These are phyloP conservation scores for Nicotiana undulata DNA, from an alignment of 257 asterid species.

Conservation along the genomic window DNA sequence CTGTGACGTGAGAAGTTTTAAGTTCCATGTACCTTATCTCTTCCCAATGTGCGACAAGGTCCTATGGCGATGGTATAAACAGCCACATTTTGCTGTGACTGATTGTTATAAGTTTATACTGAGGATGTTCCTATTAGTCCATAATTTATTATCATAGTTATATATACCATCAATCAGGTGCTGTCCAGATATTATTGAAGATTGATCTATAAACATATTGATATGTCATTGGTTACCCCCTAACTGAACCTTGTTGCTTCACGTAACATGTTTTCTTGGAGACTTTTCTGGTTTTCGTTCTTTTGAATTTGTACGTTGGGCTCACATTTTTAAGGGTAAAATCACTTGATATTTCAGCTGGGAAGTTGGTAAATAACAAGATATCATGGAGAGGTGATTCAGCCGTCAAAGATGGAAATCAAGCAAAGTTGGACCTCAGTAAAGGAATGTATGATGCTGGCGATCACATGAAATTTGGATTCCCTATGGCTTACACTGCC, in stretches of 20 bases:
- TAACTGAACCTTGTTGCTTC: neutral
- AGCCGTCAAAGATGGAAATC: conserved; percentile 56
- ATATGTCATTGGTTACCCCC: neutral
- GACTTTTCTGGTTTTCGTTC: neutral
- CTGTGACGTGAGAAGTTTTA: neutral
- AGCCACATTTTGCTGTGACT: neutral
- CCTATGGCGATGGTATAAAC: neutral
- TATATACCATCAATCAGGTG: neutral
- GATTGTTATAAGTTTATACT: neutral
- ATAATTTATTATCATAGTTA: neutral
- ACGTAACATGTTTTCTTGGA: neutral
- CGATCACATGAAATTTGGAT: conserved; percentile 71
- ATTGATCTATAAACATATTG: neutral
- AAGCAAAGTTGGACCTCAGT: conserved; percentile 66
- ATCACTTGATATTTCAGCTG: conserved; percentile 49
- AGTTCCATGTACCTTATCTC: neutral
- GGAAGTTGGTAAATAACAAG: conserved; percentile 51
- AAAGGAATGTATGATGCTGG: conserved; percentile 96
- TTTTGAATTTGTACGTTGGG: neutral
- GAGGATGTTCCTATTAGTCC: neutral
- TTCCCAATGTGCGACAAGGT: neutral
- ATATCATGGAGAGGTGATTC: conserved; percentile 89
- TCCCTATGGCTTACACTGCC: conserved; percentile 94
- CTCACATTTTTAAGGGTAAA: conserved; percentile 7
- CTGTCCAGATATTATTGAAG: neutral